These are phyloP conservation scores for Blastocrithidia nonstop DNA, from an alignment of 208 protist species.

Conservation along the genomic window DNA sequence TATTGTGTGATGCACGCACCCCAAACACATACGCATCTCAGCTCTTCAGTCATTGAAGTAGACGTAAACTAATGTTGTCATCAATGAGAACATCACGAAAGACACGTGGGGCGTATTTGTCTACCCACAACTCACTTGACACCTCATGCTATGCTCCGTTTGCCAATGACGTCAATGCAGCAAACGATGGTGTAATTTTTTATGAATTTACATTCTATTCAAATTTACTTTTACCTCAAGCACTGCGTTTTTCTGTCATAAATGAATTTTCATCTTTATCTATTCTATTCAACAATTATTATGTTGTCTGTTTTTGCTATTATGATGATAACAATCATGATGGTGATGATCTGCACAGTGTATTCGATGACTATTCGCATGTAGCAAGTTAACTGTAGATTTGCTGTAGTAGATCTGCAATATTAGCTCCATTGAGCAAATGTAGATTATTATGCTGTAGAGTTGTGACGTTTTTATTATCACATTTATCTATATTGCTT, in stretches of 20 bases:
- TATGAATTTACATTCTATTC: too few relatives aligned
- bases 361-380: background rate
- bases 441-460: too few relatives aligned
- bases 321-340: background rate
- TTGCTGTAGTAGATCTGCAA: too few relatives aligned
- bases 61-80: constrained; percentile 49
- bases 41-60: constrained; percentile 71
- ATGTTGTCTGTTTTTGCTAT: too few relatives aligned
- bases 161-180: background rate
- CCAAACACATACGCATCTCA: constrained; percentile 66
- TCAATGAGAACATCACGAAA: constrained; percentile 78
- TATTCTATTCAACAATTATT: too few relatives aligned
- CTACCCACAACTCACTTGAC: constrained; percentile 39
- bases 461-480: too few relatives aligned
- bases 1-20: background rate
- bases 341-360: constrained; percentile 1
- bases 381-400: too few relatives aligned
- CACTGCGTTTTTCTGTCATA: too few relatives aligned
- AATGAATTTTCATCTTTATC: too few relatives aligned
- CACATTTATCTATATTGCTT: too few relatives aligned
- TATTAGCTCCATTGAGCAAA: too few relatives aligned
- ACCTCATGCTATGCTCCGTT: background rate
- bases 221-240: too few relatives aligned
- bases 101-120: constrained; percentile 45
- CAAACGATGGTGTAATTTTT: background rate